Evolutionary conservation across 192 early-diverging fungal genomes (phyloP), one percentile per base, ranked within the genome.

Genomic region (Coemansia sp.): DNA sequence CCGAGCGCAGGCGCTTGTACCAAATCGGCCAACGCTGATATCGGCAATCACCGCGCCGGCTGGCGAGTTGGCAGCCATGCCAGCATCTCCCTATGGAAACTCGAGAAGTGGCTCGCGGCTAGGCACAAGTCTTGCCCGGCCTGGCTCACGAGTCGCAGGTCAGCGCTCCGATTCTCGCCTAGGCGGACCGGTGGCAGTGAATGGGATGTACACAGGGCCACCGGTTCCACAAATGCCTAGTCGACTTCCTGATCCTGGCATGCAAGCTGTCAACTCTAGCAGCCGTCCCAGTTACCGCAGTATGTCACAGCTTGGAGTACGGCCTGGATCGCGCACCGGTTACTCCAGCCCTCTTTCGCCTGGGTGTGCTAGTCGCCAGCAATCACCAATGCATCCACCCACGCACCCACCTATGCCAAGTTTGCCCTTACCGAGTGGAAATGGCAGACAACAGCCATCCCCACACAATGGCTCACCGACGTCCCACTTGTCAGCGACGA

Each of bases 61-160:
- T 16, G 81, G 73, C 43, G 81, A 84, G 22, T 65, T 84, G 29
- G 69, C 76, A 0, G 65, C 73, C 7, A 57, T 68, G 74, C 76
- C 77, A 1, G 55, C 81, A 18, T 79, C 81, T 29, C 74, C 81
- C 13, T 79, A 70, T 22, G 71, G 70, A n/a, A 73, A 73, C 22
- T 52, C 39, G n/a, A 73, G 81, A 18, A 84, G 81, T 71, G 74
- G 71, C 8, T 84, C 81, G 60, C 81, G 81, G 16, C 40, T 75
- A 16, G 81, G 76, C 39, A 10, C 73, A 9, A 62, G 55, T 43
- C 36, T 66, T 55, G 60, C 38, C 6, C 70, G 81, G 6, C 81
- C 81, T 15, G 76, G 74, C 7, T 84, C 81, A n/a, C 80, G 80
- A n/a, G 24, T 78, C 7, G 61, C 62, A 20, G 68, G 71, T 12